Base-by-base conservation (phyloP, 768 basidiomycete genomes). In the Auricularia cornea region DNA sequence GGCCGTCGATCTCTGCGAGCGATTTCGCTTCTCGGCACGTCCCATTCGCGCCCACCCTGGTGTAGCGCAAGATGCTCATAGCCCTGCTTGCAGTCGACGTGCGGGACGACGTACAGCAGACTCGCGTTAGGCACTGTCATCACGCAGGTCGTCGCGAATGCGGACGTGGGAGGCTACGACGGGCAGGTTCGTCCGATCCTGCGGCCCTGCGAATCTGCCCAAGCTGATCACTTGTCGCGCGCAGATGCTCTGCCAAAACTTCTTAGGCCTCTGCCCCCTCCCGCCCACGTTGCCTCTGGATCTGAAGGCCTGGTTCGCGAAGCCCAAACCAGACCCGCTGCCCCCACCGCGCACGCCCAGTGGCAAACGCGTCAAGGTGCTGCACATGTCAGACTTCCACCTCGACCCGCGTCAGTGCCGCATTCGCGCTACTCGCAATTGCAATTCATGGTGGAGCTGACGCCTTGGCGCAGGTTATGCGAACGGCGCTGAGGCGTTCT, bases 321-420 rank as follows among this genome's bases (percentile, higher is more conserved):
- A 89, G 72, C 87, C 88, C 2, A 92, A 91, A 70, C 89, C 89
- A 1, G 79, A 80, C 31, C 84, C 85, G 3, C 79, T 86, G 14
- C 87, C 87, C n/a, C 54, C 61, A 35, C 65, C 76, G 0, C 87
- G 80, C 71, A 77, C 79, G 70, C 80, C 81, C 18, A 88, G 83
- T 52, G 88, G 88, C 14, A 73, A 88, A 68, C 78, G 83, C 40
- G 74, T 90, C 51, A 90, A 88, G 70, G 84, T 90, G 0, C 72
- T 92, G 63, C 90, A 91, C 70, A 62, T 92, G n/a, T 89, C 88
- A 1, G 89, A 91, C 69, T 78, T 89, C 63, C 90, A 90, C 71
- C 73, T 92, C 60, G 89, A 91, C 71, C 85, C 89, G 41, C 81
- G 88, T 87, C 67, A 59, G 80, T 68, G 23, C 28, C 32, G 6